Conservation (phyloP, 352 stramenopile genomes). For the Phytophthora pisi region DNA sequence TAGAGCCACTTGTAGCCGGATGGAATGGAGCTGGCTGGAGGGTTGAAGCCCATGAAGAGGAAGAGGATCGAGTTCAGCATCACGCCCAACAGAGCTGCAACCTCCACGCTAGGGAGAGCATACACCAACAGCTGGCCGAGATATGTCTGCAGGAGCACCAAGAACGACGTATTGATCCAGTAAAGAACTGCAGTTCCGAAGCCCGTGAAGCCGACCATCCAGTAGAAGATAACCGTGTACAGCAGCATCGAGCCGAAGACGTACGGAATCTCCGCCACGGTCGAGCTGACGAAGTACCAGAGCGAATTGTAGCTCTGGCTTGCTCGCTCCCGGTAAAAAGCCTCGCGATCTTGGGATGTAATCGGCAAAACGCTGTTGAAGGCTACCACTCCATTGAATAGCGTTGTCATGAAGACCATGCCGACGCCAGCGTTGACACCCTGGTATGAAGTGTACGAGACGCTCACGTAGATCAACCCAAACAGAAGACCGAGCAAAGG, state of each 20-base stretch:
- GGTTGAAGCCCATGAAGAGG: conserved; percentile 61
- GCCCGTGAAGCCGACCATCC: conserved; percentile 58
- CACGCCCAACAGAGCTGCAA: conserved; percentile 42
- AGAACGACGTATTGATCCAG: conserved; percentile 57
- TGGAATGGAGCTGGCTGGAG: conserved; percentile 50
- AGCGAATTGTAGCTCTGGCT: conserved; percentile 83
- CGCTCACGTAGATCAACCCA: conserved; percentile 51
- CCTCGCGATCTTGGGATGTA: conserved; percentile 64
- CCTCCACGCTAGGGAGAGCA: conserved; percentile 47
- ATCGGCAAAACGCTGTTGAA: conserved; percentile 78
- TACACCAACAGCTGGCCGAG: conserved; percentile 53
- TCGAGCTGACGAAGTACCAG: conserved; percentile 75
- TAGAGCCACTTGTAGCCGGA: conserved; percentile 61
- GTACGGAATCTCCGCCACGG: conserved; percentile 77
- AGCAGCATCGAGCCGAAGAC: conserved; percentile 51
- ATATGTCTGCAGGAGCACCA: conserved; percentile 60
- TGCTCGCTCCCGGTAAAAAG: conserved; percentile 90
- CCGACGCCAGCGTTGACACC: conserved; percentile 64
- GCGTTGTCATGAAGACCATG: conserved; percentile 85
- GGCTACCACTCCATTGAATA: conserved; percentile 84
- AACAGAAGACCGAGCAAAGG: conserved; percentile 42
- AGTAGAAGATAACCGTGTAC: conserved; percentile 66
- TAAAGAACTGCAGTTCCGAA: conserved; percentile 49
- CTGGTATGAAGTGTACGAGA: conserved; percentile 53
- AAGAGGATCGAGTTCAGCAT: conserved; percentile 66